A percentile compares a stretch with the other conserved stretches of the same genome.
Evolutionary conservation across 2,329 filamentous ascomycete genomes (phyloP).

Genomic region (Teratosphaeria epicoccoides): DNA sequence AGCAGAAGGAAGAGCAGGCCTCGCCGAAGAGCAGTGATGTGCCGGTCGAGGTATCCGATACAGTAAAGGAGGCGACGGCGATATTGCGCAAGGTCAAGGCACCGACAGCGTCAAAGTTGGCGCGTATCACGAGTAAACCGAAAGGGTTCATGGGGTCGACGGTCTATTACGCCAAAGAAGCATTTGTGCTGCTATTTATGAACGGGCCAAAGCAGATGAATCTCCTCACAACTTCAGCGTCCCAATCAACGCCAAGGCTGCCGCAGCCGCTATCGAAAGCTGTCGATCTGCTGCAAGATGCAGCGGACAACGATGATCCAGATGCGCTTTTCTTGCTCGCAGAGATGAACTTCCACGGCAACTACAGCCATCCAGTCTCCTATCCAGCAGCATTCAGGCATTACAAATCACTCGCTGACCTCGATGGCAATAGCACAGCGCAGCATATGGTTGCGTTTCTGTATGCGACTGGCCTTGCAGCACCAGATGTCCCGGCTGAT

Average conservation of each 20-base stretch:
- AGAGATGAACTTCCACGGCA: conserved; percentile 94
- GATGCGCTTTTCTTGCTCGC: conserved; percentile 85
- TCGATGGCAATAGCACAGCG: conserved; percentile 79
- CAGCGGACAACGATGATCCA: conserved; percentile 48
- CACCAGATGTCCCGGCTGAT: conserved; percentile 66
- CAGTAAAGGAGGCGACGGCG: conserved; percentile 27
- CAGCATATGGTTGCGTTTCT: conserved; percentile 94
- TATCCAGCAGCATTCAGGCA: conserved; percentile 68
- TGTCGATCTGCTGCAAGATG: conserved; percentile 48
- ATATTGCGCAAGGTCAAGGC: conserved; percentile 34
- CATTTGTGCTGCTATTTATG: conserved; percentile 55
- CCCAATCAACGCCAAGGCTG: conserved; percentile 33
- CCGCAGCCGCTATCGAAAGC: conserved; percentile 46
- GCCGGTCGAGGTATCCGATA: conserved; percentile 4
- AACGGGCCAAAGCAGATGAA: conserved; percentile 45
- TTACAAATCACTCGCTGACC: conserved; percentile 66
- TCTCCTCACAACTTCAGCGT: conserved; percentile 26
- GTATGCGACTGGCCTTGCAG: conserved; percentile 78
- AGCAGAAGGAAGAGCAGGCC: conserved; percentile 6
- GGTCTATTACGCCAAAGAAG: conserved; percentile 51
- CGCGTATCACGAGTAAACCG: conserved; percentile 36
- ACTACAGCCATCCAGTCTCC: conserved; percentile 76
- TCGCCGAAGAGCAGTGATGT: conserved; percentile 1
- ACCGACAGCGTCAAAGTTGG: conserved; percentile 30
- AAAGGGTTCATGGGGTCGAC: conserved; percentile 47